Base-by-base conservation (phyloP, 2,329 filamentous ascomycete species). In the Claviceps africana region DNA sequence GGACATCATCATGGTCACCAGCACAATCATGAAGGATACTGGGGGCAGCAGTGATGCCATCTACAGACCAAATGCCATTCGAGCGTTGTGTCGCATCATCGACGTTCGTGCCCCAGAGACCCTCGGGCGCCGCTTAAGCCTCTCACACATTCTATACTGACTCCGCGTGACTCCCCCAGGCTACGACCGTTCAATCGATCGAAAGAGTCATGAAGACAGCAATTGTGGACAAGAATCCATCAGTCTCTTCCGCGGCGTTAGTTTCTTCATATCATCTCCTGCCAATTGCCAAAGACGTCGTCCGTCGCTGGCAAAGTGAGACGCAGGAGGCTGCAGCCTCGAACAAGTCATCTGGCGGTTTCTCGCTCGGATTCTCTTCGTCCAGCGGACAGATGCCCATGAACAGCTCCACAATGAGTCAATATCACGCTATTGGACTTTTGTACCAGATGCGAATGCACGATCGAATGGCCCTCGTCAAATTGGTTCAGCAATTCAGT, bases 401-500 rank as follows among this genome's bases (percentile, higher is more conserved):
- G 56, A 90, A 90, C 72, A 91, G 89, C 63, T 97, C 93, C 60
- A 95, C 87, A 64, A 97, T 97, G 89, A 86, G 88, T 53, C 93
- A 98, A 69, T 98, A 98, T 70, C 93, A 98, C 69, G 93, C 93
- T 57, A 95, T 98, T 72, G 93, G 93, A 57, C 79, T 98, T 51
- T 72, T 98, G 45, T 98, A 97, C 69, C 91, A 97, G 72, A 97
- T 97, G 88, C 86, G 93, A 64, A 86, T 86, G 62, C 90, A 96
- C 68, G 93, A 98, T 69, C 83, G 93, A 62, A 98, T 98, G 93
- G 90, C 93, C 22, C 73, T 98, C 61, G 91, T 97, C 55, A 98
- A 98, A 79, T 97, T 98, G 93, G 91, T 98, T n/a, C 93, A 98
- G 73, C 93, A 98, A 69, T 97, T 96, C 66, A 89, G 89, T 50